Conservation (phyloP, 83 land plant species). For the Picea abies region DNA sequence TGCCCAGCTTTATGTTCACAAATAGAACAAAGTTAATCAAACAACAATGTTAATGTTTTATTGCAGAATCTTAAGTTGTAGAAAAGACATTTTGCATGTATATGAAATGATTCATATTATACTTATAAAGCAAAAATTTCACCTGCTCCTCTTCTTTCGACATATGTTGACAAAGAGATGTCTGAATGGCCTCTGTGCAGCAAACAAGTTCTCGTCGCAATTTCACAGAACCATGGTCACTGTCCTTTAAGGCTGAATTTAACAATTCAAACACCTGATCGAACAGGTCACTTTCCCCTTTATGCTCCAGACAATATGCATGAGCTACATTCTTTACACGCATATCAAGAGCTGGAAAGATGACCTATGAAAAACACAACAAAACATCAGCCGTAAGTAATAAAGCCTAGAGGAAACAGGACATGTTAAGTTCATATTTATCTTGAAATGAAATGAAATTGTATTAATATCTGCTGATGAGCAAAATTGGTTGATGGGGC, state of each 20-base stretch:
- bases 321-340: constrained; percentile 97
- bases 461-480: neutral
- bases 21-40: neutral
- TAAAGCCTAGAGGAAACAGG: neutral
- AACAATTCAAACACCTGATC: constrained; percentile 74
- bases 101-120: no score
- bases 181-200: constrained; percentile 75
- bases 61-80: neutral
- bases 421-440: neutral
- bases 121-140: neutral
- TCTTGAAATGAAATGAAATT: neutral
- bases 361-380: constrained; percentile 57
- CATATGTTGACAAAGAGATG: constrained; percentile 89
- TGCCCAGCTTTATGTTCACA: neutral
- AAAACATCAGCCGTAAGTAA: neutral
- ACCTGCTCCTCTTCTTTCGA: constrained; percentile 98
- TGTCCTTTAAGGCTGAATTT: constrained; percentile 41
- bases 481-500: neutral
- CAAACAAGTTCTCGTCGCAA: constrained; percentile 71
- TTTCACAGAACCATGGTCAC: constrained; percentile 28
- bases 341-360: constrained; percentile 88
- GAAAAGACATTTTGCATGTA: neutral
- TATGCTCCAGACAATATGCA: constrained; percentile 89
- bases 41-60: neutral
- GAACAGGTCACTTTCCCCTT: constrained; percentile 83